Base-by-base conservation (phyloP, 2,329 filamentous ascomycete species). In the Pezicula radicicola region DNA sequence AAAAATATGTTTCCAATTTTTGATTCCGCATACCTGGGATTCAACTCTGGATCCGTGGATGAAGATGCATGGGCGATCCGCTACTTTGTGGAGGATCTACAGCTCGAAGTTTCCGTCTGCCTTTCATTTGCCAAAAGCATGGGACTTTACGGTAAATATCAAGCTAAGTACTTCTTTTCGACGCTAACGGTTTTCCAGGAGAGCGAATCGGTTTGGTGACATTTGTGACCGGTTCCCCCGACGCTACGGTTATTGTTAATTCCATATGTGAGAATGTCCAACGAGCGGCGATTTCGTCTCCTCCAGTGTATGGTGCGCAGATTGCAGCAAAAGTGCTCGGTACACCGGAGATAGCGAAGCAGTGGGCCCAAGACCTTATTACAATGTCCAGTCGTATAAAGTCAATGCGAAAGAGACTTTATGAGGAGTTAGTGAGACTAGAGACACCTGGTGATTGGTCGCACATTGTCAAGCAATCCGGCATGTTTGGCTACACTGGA, bases 111-210 rank as follows among this genome's bases (percentile, higher is more conserved):
- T 4, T 76, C 78, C 48, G 69, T 85, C 3, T 79, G 79, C 46
- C 73, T 83, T 63, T 85, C 81, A 0, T 85, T 84, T 59, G 79
- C 82, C 2, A 85, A 85, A 70, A 82, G 77, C 64, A 81, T 84
- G 65, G 72, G 72, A 1, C 56, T 74, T 0, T 74, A 74, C 49
- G 72, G 71, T 52, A 69, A 72, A 49, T 60, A 69, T 13, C 19
- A 42, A 28, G 21, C 6, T 12, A 6, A 3, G 19, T 16, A 46
- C 13, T 12, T n/a, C n/a, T 13, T 21, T 28, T 36, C 30, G 0
- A 12, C 21, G 4, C 8, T 13, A 40, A 47, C 27, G 25, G 10
- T n/a, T 15, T 25, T 9, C 6, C 9, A 57, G 55, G 55, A 21
- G 54, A 58, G 46, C 43, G 57, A 15, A 49, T 53, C 15, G 57